Evolutionary conservation across 2,329 filamentous ascomycete genomes (phyloP).

Genomic region (Aspergillus sergii): DNA sequence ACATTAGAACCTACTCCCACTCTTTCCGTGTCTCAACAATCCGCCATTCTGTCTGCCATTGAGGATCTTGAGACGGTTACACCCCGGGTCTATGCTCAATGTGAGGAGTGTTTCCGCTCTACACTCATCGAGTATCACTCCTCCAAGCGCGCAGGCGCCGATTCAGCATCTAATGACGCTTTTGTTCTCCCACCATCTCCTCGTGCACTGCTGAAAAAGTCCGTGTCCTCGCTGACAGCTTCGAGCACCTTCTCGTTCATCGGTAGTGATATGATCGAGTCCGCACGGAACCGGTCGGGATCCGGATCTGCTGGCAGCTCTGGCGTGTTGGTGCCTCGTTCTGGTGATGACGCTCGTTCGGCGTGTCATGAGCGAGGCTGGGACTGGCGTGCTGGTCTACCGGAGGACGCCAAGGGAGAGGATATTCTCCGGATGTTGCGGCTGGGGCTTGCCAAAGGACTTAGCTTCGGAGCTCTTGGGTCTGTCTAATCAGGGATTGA

Average conservation of each 20-base stretch:
- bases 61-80: slow-evolving; percentile 79
- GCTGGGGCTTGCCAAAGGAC: slow-evolving; percentile 71
- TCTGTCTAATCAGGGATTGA: slow-evolving; percentile 16
- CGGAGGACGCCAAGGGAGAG: slow-evolving; percentile 60
- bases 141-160: slow-evolving; percentile 41
- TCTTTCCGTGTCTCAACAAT: slow-evolving; percentile 73
- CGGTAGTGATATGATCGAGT: slow-evolving; percentile 70
- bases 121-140: slow-evolving; percentile 72
- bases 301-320: slow-evolving; percentile 57
- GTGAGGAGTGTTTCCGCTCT: slow-evolving; percentile 76
- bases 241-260: slow-evolving; percentile 69
- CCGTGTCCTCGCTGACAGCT: slow-evolving; percentile 57
- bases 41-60: slow-evolving; percentile 72
- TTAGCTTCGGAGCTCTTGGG: slow-evolving; percentile 50
- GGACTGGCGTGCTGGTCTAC: slow-evolving; percentile 69
- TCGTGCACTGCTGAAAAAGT: slow-evolving; percentile 68
- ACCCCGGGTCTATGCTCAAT: slow-evolving; percentile 70
- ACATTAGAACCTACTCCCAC: slow-evolving; percentile 55
- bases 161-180: slow-evolving; percentile 20
- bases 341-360: slow-evolving; percentile 26
- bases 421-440: slow-evolving; percentile 75
- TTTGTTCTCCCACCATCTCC: slow-evolving; percentile 53
- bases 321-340: slow-evolving; percentile 48
- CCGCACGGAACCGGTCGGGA: slow-evolving; percentile 36
- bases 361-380: slow-evolving; percentile 59